phyloP scores from a whole-genome alignment of 2,329 filamentous ascomycete species.

The Fusarium denticulatum region DNA sequence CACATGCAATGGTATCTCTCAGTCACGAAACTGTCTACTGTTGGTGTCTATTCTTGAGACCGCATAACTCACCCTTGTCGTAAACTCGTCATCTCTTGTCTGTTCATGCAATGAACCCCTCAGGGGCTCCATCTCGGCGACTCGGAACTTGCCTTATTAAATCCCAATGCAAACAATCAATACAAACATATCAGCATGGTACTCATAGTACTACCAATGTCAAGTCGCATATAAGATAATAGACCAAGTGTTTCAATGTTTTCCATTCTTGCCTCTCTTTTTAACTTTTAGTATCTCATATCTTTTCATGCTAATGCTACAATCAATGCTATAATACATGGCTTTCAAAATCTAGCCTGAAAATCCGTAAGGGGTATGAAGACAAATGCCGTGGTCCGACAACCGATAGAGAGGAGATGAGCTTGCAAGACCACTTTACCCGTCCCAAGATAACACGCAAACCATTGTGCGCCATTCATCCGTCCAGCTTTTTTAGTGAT shows the following conservation, averaged over 20 bases:
- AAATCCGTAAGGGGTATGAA: slow-evolving; percentile 45
- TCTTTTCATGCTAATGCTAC: slow-evolving; percentile 45
- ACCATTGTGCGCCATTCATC: slow-evolving; percentile 57
- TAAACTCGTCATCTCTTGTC: slow-evolving; percentile 13
- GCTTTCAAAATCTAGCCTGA: slow-evolving; percentile 43
- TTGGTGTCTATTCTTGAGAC: not conserved
- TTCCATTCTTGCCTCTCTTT: slow-evolving; percentile 25
- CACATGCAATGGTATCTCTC: not conserved
- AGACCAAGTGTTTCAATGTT: slow-evolving; percentile 1
- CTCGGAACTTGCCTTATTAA: slow-evolving; percentile 12
- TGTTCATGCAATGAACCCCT: slow-evolving; percentile 23
- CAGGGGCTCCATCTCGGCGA: not conserved
- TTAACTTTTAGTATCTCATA: slow-evolving; percentile 28
- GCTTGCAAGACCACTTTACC: slow-evolving; percentile 47
- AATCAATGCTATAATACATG: slow-evolving; percentile 50
- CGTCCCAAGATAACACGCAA: slow-evolving; percentile 57
- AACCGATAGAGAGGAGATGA: slow-evolving; percentile 50
- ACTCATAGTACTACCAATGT: not conserved
- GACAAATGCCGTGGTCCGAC: slow-evolving; percentile 39
- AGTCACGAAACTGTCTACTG: too few species aligned
- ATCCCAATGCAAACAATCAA: not conserved
- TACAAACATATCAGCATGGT: not conserved
- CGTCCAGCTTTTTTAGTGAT: slow-evolving; percentile 43
- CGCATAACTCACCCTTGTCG: not conserved
- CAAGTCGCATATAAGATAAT: not conserved